Conservation (phyloP, 768 basidiomycete species). For the Heimioporus sp. region DNA sequence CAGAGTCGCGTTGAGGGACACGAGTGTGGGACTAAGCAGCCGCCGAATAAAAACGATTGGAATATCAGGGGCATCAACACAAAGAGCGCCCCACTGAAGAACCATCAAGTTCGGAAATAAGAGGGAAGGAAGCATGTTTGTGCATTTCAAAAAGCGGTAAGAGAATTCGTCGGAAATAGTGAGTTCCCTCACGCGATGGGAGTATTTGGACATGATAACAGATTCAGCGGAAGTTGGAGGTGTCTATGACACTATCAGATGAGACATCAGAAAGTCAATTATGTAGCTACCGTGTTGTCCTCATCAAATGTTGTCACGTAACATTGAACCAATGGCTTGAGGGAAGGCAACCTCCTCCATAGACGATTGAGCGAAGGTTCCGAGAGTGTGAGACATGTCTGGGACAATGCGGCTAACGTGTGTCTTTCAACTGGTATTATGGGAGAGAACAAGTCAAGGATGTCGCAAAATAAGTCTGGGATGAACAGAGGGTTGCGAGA, state of each 20-base stretch:
- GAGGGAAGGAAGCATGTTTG: background rate
- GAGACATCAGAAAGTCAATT: background rate
- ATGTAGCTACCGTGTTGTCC: background rate
- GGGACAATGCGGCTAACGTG: slow-evolving; percentile 5
- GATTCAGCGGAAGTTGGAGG: slow-evolving; percentile 5
- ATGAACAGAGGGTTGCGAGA: background rate
- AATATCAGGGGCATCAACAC: background rate
- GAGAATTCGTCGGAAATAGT: background rate
- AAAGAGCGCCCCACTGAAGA: slow-evolving; percentile 1
- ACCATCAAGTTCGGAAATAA: slow-evolving; percentile 9
- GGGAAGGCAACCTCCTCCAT: slow-evolving; percentile 7
- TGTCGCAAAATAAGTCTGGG: slow-evolving; percentile 9
- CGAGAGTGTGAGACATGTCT: slow-evolving; percentile 7
- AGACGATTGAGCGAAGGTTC: slow-evolving; percentile 10
- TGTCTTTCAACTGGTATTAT: background rate
- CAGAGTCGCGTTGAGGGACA: background rate
- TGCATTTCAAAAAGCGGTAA: slow-evolving; percentile 6
- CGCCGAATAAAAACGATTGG: slow-evolving; percentile 5
- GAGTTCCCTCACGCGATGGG: slow-evolving; percentile 6
- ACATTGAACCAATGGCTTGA: slow-evolving; percentile 12
- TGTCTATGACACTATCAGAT: slow-evolving; percentile 1
- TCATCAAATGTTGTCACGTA: background rate
- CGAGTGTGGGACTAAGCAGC: slow-evolving; percentile 12
- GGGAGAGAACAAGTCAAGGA: slow-evolving; percentile 3
- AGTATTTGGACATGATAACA: slow-evolving; percentile 3